A percentile compares a stretch with the other conserved stretches of the same genome.
These are phyloP conservation scores for Naumovozyma castellii DNA, from an alignment of 805 yeast species.

Conservation along the genomic window DNA sequence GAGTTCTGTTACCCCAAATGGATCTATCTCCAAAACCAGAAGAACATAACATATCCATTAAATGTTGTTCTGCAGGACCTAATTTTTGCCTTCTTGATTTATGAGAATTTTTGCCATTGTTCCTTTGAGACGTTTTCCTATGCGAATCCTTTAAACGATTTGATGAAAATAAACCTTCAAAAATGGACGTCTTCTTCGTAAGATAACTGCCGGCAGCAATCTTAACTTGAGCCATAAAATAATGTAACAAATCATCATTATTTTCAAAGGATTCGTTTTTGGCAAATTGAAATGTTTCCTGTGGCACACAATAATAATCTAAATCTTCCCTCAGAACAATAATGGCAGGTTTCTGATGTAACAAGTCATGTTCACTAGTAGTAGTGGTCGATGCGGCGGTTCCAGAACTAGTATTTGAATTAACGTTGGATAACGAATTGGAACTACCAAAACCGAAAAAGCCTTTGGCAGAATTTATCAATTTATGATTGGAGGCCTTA, in stretches of 20 bases:
- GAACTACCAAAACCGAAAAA: constrained; percentile 19
- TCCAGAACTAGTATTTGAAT: constrained; percentile 2
- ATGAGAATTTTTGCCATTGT: constrained; percentile 36
- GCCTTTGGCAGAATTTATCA: constrained; percentile 19
- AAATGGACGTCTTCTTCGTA: constrained; percentile 48
- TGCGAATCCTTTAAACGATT: constrained; percentile 25
- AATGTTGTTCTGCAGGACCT: constrained; percentile 89
- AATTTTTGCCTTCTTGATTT: constrained; percentile 38
- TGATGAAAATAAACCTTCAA: constrained; percentile 54
- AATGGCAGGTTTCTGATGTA: constrained; percentile 77
- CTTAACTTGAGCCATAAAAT: constrained; percentile 59
- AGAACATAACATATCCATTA: constrained; percentile 87
- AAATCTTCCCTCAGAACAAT: constrained; percentile 89
- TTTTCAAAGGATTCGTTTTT: constrained; percentile 38
- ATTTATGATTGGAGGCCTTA: constrained; percentile 11
- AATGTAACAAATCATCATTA: constrained; percentile 26
- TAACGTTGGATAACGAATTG: constrained; percentile 1
- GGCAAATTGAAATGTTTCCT: constrained; percentile 33
- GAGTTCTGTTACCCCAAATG: constrained; percentile 81
- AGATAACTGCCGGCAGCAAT: constrained; percentile 62
- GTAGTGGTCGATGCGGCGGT: constrained; percentile 4
- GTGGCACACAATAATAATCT: constrained; percentile 83
- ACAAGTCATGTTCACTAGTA: constrained; percentile 51
- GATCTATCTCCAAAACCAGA: constrained; percentile 67
- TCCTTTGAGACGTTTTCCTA: background rate